These are phyloP conservation scores for Apiospora rasikravindrae DNA, from an alignment of 2,329 filamentous ascomycete genomes.

Conservation along the genomic window DNA sequence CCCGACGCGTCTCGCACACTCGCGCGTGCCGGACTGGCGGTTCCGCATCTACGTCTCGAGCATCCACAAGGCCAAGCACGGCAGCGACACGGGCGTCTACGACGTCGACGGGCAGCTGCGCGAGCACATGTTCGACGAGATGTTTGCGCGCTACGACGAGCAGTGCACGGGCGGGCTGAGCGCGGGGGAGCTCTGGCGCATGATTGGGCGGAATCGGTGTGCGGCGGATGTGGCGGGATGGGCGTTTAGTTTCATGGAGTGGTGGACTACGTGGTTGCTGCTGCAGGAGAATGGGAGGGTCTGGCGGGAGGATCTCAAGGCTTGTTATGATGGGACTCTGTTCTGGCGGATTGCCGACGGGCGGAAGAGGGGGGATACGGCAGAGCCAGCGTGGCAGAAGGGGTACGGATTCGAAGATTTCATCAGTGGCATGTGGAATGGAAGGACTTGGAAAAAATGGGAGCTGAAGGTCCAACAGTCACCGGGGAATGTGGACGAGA, in stretches of 20 bases:
- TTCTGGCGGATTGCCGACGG: conserved; percentile 28
- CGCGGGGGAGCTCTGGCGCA: conserved; percentile 20
- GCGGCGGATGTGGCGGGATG: conserved; percentile 28
- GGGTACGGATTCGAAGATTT: background rate
- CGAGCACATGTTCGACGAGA: conserved; percentile 22
- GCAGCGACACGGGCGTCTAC: conserved; percentile 28
- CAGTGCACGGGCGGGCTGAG: conserved; percentile 20
- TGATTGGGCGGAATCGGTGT: conserved; percentile 25
- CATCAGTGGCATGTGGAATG: background rate
- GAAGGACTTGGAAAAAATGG: background rate
- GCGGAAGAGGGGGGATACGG: background rate
- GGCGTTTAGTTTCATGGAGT: conserved; percentile 29
- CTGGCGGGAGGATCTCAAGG: conserved; percentile 25
- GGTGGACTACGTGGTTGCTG: conserved; percentile 28
- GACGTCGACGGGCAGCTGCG: conserved; percentile 26
- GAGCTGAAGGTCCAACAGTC: background rate
- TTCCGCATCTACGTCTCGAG: conserved; percentile 44
- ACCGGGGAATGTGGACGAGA: too few relatives aligned
- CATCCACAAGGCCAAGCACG: conserved; percentile 48
- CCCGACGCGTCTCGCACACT: conserved; percentile 44
- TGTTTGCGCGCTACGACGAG: conserved; percentile 26
- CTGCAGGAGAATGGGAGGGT: conserved; percentile 23
- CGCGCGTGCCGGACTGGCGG: conserved; percentile 43
- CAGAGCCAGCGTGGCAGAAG: background rate
- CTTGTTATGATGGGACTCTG: conserved; percentile 27